phyloP scores from a whole-genome alignment of 768 basidiomycete genomes.

The Suillus fuscotomentosus region DNA sequence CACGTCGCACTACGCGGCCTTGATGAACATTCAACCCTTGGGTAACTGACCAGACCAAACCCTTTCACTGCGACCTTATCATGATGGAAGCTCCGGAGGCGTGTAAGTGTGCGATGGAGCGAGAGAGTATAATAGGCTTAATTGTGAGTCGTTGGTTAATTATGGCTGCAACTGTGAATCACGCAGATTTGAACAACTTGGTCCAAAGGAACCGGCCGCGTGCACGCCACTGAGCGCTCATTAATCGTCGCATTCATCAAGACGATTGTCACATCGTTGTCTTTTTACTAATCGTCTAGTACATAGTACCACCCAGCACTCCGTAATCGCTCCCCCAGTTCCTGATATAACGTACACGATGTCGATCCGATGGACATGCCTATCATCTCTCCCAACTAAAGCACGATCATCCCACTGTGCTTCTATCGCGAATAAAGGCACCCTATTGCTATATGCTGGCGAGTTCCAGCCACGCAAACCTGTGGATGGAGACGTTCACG shows the following conservation, averaged over 20 bases:
- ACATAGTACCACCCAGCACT: neutral
- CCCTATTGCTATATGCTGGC: conserved; percentile 40
- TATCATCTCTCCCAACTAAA: conserved; percentile 16
- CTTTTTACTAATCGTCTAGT: neutral
- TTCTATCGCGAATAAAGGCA: conserved; percentile 25
- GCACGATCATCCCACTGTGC: conserved; percentile 45
- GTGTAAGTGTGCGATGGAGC: neutral
- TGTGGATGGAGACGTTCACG: conserved; percentile 33
- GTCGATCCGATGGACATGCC: conserved; percentile 29
- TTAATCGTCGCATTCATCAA: neutral
- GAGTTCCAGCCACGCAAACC: conserved; percentile 43
- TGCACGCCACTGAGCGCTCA: neutral
- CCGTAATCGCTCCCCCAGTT: neutral
- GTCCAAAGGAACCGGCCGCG: neutral
- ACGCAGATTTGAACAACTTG: neutral
- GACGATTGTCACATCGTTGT: neutral
- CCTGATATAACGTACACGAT: conserved; percentile 3
- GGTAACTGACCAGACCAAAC: neutral
- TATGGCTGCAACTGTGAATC: neutral
- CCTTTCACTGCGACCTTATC: neutral
- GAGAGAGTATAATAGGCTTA: neutral
- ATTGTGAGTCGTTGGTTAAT: neutral
- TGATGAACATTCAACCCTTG: neutral
- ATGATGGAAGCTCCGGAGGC: neutral
- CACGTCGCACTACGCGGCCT: neutral